Percentiles rank a stretch among this genome's conserved stretches.
phyloP scores from a whole-genome alignment of 495 filamentous ascomycete species.

The Hyaloscypha bicolor region DNA sequence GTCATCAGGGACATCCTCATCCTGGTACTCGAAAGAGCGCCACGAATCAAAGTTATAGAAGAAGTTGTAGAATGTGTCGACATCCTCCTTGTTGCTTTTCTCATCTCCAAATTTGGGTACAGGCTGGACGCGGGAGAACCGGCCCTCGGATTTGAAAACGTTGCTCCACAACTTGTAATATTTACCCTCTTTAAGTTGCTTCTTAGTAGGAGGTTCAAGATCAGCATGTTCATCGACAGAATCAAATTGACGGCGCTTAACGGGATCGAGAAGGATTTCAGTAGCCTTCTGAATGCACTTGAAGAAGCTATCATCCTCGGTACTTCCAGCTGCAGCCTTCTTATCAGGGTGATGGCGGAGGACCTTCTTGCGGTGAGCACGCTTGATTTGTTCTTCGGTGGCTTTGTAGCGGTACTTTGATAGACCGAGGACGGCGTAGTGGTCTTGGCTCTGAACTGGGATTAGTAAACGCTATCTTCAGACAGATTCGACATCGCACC shows the following conservation, averaged over 20 bases:
- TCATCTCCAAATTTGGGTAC: slow-evolving; percentile 86
- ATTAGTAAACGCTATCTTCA: slow-evolving; percentile 29
- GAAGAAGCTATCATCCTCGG: slow-evolving; percentile 98
- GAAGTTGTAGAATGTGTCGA: slow-evolving; percentile 98
- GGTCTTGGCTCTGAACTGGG: slow-evolving; percentile 76
- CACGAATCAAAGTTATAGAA: slow-evolving; percentile 99
- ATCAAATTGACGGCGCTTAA: slow-evolving; percentile 93
- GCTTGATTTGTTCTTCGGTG: slow-evolving; percentile 97
- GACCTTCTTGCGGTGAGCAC: slow-evolving; percentile 98
- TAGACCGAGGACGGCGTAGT: slow-evolving; percentile 95
- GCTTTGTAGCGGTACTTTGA: slow-evolving; percentile 88
- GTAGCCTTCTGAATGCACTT: slow-evolving; percentile 99
- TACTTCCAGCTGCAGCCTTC: slow-evolving; percentile 85
- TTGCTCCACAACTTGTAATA: slow-evolving; percentile 92
- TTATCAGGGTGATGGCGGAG: slow-evolving; percentile 98
- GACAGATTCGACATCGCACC: slow-evolving; percentile 49
- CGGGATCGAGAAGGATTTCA: slow-evolving; percentile 88
- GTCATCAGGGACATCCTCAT: slow-evolving; percentile 98
- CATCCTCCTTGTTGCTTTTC: slow-evolving; percentile 81
- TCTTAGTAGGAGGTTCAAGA: slow-evolving; percentile 89
- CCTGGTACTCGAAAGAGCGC: slow-evolving; percentile 96
- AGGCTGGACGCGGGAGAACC: slow-evolving; percentile 88
- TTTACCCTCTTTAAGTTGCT: slow-evolving; percentile 78
- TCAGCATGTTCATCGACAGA: slow-evolving; percentile 94
- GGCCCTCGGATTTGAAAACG: slow-evolving; percentile 85